Evolutionary conservation across 1,284 basidiomycete species (phyloP), one percentile per base, ranked within the genome.

Genomic region (Pyrrhoderma lamaoense): DNA sequence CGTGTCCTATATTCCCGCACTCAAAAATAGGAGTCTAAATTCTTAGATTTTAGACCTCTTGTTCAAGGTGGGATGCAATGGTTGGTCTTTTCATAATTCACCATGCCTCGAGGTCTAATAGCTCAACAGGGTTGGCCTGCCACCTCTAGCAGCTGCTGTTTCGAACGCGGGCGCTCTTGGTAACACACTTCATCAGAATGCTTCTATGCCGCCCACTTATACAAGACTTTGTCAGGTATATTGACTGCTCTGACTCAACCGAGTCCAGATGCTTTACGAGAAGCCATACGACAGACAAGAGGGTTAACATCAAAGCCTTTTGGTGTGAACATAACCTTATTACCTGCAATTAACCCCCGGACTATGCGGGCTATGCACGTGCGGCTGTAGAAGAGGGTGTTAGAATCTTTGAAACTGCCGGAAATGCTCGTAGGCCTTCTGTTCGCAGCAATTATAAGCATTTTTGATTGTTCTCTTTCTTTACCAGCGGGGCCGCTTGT

Each of bases 181-280:
- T 69, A n/a, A 47, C 46, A 70, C 65, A 25, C 16, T 27, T 40
- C 49, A 36, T 31, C 51, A 22, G 47, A 42, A 13, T 49, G 44
- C 45, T 22, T 47, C 22, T 51, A 43, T 16, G 48, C 53, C 39
- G 16, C 25, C 7, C 14, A 21, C n/a, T n/a, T 7, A 13, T 7
- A 42, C 3, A 35, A 45, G 18, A 51, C 25, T 13, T 54, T 25
- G 13, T 19, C 59, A 83, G 83, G 84, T 13, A 78, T 96, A 55
- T 70, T 96, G 49, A 96, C 93, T 1, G 93, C 91, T 1, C 74
- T 89, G 18, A 90, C 93, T 0, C 91, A 96, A 64, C 91, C 93
- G 0, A 79, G 71, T 36, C 93, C 93, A 0, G 86, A 87, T 1
- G 88, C 88, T 1, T 75, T 95, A 31, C 78, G 90, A n/a, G 64